phyloP scores from a whole-genome alignment of 2,329 filamentous ascomycete species.

The Penicillium expansum region DNA sequence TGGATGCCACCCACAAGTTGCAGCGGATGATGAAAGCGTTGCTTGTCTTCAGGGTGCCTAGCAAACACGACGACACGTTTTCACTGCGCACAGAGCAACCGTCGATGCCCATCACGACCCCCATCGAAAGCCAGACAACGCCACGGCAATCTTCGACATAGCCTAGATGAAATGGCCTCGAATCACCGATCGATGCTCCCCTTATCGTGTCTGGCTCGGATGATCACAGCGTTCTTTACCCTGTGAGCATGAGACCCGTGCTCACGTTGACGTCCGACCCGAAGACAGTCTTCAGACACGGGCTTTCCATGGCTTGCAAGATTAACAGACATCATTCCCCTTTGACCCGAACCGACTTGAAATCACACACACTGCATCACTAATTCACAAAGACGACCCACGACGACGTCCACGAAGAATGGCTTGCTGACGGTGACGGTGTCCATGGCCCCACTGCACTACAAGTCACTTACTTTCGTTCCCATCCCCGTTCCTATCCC shows the following conservation, averaged over 20 bases:
- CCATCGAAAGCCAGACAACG: neutral
- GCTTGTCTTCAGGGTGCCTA: neutral
- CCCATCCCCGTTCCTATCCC: too few relatives aligned
- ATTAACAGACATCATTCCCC: neutral
- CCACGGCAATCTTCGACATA: neutral
- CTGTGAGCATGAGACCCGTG: too few relatives aligned
- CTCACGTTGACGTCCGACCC: neutral
- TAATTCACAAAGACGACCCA: neutral
- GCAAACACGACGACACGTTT: neutral
- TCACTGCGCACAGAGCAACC: too few relatives aligned
- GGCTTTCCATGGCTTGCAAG: neutral
- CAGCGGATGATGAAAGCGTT: neutral
- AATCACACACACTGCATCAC: neutral
- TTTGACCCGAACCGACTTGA: neutral
- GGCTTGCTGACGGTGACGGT: neutral
- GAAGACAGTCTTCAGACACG: neutral
- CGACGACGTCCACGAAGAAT: neutral
- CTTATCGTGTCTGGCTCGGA: neutral
- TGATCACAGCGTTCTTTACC: neutral
- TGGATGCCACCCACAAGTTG: neutral
- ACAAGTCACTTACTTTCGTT: neutral
- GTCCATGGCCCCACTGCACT: neutral
- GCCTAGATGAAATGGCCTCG: neutral
- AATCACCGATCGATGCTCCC: neutral
- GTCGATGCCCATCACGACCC: neutral